A percentile compares a stretch with the other conserved stretches of the same genome.
Conservation (phyloP, 75 land plant species). For the Selaginella tamariscina region DNA sequence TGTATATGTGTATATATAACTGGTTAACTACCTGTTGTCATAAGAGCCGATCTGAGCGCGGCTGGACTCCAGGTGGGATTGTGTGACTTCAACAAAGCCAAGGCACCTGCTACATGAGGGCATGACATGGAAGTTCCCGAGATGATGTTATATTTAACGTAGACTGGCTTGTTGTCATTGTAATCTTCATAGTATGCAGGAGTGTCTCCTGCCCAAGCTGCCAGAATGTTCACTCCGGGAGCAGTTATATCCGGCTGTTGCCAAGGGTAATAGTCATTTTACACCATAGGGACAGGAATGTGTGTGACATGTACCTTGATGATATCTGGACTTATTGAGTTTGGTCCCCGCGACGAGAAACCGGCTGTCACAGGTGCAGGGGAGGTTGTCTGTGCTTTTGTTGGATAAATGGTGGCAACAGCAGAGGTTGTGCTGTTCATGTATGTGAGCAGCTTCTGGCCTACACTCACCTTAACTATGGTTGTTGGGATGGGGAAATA, state of each 20-base stretch:
- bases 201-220: conserved; percentile 51
- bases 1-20: background rate
- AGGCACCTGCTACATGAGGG: conserved; percentile 16
- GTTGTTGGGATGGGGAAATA: background rate
- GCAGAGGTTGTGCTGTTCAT: background rate
- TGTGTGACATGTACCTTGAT: background rate
- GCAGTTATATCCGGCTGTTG: conserved; percentile 87
- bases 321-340: background rate
- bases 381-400: background rate
- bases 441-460: background rate
- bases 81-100: background rate
- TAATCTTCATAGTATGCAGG: conserved; percentile 24
- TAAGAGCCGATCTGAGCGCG: conserved; percentile 6
- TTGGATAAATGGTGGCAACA: background rate
- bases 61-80: conserved; percentile 7
- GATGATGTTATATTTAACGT: conserved; percentile 47
- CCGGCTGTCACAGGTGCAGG: background rate
- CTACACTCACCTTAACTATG: background rate
- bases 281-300: background rate
- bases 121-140: conserved; percentile 96
- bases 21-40: conserved; percentile 7
- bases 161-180: conserved; percentile 12
- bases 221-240: conserved; percentile 78
- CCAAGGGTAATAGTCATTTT: background rate
- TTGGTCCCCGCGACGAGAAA: conserved; percentile 3